Conservation (phyloP, 768 basidiomycete species). For the Sarcomyxa edulis region DNA sequence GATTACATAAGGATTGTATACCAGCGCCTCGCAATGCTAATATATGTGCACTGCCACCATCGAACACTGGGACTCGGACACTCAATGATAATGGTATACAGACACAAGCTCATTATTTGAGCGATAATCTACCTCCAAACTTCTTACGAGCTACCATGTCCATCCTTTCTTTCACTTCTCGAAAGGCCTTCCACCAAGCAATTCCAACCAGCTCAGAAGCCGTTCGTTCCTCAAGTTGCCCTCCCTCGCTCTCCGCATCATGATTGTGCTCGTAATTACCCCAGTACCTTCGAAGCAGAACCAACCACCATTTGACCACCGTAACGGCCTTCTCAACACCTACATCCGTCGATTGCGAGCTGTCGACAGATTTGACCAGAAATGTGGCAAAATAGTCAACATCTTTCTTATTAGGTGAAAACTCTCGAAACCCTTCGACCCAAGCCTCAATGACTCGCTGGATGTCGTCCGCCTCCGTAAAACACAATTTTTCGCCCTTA, state of each 20-base stretch:
- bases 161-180: constrained; percentile 60
- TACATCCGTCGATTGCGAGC: constrained; percentile 45
- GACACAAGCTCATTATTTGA: too few species aligned
- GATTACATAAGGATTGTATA: too few species aligned
- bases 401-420: constrained; percentile 69
- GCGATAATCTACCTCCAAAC: constrained; percentile 68
- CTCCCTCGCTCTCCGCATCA: constrained; percentile 15
- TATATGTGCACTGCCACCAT: too few species aligned
- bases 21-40: too few species aligned
- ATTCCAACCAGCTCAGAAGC: constrained; percentile 43
- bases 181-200: constrained; percentile 82
- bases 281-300: constrained; percentile 63
- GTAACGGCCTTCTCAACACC: constrained; percentile 65
- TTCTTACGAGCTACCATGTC: constrained; percentile 58
- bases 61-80: too few species aligned
- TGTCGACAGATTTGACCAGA: constrained; percentile 62
- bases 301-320: constrained; percentile 80
- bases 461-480: constrained; percentile 67
- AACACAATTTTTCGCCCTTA: constrained; percentile 50
- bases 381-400: constrained; percentile 72
- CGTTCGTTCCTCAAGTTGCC: not conserved
- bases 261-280: constrained; percentile 45
- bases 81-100: too few species aligned
- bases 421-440: constrained; percentile 58
- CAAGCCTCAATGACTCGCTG: constrained; percentile 69